These are phyloP conservation scores for Pseudodiploospora longispora DNA, from an alignment of 2,329 filamentous ascomycete species.

Conservation along the genomic window DNA sequence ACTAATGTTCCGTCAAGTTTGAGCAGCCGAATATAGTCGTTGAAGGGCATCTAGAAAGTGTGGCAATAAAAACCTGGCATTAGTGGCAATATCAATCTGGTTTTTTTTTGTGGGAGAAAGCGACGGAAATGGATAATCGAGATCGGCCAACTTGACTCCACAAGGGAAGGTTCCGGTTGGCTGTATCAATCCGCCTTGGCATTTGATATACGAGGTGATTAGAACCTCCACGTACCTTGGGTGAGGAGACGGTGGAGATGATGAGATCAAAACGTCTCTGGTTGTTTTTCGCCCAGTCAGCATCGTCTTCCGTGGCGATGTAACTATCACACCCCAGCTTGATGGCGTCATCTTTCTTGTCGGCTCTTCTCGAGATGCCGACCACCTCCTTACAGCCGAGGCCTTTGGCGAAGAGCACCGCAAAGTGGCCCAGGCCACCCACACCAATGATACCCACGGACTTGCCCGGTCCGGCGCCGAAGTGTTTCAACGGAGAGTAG, in stretches of 20 bases:
- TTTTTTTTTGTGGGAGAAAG: no score
- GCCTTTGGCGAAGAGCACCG: slow-evolving; percentile 59
- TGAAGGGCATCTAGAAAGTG: slow-evolving; percentile 45
- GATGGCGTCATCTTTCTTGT: slow-evolving; percentile 47
- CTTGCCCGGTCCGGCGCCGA: slow-evolving; percentile 59
- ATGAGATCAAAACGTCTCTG: slow-evolving; percentile 47
- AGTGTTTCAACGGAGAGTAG: slow-evolving; percentile 53
- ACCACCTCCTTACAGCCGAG: slow-evolving; percentile 55
- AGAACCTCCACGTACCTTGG: slow-evolving; percentile 12
- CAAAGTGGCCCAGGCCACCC: slow-evolving; percentile 63
- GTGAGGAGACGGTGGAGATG: slow-evolving; percentile 45
- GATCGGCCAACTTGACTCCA: no score
- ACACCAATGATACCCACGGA: slow-evolving; percentile 59
- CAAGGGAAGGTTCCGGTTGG: not conserved
- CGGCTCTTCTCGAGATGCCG: slow-evolving; percentile 45
- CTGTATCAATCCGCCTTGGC: not conserved
- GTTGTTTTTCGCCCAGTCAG: slow-evolving; percentile 47
- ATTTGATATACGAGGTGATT: not conserved
- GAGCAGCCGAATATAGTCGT: slow-evolving; percentile 52
- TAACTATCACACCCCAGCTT: slow-evolving; percentile 49
- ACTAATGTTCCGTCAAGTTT: slow-evolving; percentile 53
- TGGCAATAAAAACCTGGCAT: not conserved
- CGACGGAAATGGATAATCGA: no score
- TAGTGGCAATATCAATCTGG: no score
- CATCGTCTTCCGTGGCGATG: slow-evolving; percentile 36